Conservation (phyloP, 768 basidiomycete species). For the Baorangia bicolor region DNA sequence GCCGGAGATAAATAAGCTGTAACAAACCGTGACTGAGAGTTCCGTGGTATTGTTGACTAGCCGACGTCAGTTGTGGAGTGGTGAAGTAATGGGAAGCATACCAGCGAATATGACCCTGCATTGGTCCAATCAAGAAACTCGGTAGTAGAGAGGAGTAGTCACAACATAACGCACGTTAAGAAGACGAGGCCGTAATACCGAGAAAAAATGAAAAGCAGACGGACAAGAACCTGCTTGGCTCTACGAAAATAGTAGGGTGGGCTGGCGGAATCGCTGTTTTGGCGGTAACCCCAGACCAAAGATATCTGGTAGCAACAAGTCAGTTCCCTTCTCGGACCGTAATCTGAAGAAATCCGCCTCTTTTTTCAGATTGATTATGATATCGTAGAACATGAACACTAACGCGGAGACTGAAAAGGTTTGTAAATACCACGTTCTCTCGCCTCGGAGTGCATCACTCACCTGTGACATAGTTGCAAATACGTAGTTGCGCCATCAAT, state of each 20-base stretch:
- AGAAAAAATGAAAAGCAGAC: slow-evolving; percentile 19
- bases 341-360: slow-evolving; percentile 9
- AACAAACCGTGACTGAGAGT: slow-evolving; percentile 18
- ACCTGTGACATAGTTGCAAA: slow-evolving; percentile 18
- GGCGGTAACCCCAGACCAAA: slow-evolving; percentile 16
- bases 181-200: slow-evolving; percentile 28
- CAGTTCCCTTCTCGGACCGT: not conserved
- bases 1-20: not conserved
- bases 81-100: not conserved
- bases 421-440: not conserved
- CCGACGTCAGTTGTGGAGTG: not conserved
- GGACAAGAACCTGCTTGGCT: slow-evolving; percentile 11
- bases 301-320: slow-evolving; percentile 4
- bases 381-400: slow-evolving; percentile 21
- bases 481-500: slow-evolving; percentile 12
- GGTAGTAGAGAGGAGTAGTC: not conserved
- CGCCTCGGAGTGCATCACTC: not conserved
- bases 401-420: slow-evolving; percentile 12
- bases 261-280: not conserved
- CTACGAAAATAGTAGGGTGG: not conserved
- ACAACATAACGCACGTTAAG: slow-evolving; percentile 9
- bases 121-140: not conserved
- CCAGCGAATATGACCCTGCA: slow-evolving; percentile 16
- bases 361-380: slow-evolving; percentile 18
- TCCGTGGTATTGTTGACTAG: slow-evolving; percentile 23